Evolutionary conservation across 2,329 filamentous ascomycete genomes (phyloP).

Genomic region (Periglandula ipomoeae): DNA sequence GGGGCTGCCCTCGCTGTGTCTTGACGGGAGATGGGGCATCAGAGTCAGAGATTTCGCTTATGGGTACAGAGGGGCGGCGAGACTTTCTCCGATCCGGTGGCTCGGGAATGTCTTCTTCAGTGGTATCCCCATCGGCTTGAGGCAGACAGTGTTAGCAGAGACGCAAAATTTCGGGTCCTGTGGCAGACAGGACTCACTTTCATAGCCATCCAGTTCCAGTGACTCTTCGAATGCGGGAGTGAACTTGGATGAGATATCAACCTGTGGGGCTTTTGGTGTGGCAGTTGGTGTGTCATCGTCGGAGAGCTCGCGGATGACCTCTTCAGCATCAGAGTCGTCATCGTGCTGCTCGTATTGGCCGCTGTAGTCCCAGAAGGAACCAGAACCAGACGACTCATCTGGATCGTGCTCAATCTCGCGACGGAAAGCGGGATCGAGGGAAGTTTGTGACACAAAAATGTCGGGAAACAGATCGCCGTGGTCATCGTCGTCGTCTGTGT

Average conservation of each 20-base stretch:
- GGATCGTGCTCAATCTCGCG: slow-evolving; percentile 62
- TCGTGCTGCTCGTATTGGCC: slow-evolving; percentile 31
- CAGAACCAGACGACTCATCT: slow-evolving; percentile 47
- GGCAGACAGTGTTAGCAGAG: slow-evolving; percentile 9
- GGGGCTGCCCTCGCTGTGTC: slow-evolving; percentile 41
- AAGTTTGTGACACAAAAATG: slow-evolving; percentile 68
- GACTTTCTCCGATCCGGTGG: slow-evolving; percentile 39
- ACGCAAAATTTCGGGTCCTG: slow-evolving; percentile 4
- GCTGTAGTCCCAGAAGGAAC: slow-evolving; percentile 56
- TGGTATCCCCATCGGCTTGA: slow-evolving; percentile 52
- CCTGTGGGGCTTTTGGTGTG: slow-evolving; percentile 29
- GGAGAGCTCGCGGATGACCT: slow-evolving; percentile 25
- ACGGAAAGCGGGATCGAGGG: slow-evolving; percentile 62
- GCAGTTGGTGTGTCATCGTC: slow-evolving; percentile 34
- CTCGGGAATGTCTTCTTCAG: slow-evolving; percentile 49
- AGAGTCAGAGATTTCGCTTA: slow-evolving; percentile 38
- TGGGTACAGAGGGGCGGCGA: slow-evolving; percentile 27
- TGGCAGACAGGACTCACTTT: slow-evolving; percentile 40
- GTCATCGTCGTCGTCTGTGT: slow-evolving; percentile 53
- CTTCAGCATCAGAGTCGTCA: slow-evolving; percentile 33
- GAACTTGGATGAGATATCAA: slow-evolving; percentile 16
- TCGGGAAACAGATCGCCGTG: slow-evolving; percentile 62
- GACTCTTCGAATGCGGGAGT: slow-evolving; percentile 22
- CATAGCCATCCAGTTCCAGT: slow-evolving; percentile 46
- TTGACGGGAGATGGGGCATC: slow-evolving; percentile 39